These are phyloP conservation scores for Boletus holoroseus DNA, from an alignment of 1,284 basidiomycete species.

Conservation along the genomic window DNA sequence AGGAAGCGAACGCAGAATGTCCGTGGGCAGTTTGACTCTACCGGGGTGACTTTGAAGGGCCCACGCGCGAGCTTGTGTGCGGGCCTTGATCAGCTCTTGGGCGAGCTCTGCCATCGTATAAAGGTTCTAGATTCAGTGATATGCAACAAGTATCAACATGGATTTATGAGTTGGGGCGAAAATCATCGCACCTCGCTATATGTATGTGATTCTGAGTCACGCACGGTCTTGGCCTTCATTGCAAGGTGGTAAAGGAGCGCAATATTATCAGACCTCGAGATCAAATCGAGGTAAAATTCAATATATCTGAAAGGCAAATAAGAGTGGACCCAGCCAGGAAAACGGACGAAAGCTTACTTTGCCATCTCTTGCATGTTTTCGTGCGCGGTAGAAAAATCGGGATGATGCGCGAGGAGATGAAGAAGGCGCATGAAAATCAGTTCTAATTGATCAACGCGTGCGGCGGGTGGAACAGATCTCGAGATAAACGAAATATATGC, in stretches of 20 bases:
- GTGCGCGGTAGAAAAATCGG: constrained; percentile 69
- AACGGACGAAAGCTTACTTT: constrained; percentile 45
- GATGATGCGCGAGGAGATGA: constrained; percentile 88
- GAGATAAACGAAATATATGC: constrained; percentile 51
- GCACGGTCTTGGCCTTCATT: constrained; percentile 78
- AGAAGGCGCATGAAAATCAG: constrained; percentile 80
- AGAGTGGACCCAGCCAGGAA: background rate
- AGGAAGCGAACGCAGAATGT: constrained; percentile 71
- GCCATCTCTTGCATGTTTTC: constrained; percentile 68
- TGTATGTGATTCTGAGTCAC: constrained; percentile 63
- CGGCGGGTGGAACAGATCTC: constrained; percentile 47
- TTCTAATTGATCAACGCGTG: constrained; percentile 69
- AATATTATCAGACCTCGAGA: constrained; percentile 75
- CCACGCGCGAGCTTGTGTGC: constrained; percentile 69
- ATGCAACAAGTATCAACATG: background rate
- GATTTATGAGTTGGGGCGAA: background rate
- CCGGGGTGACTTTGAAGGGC: constrained; percentile 75
- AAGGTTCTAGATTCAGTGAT: constrained; percentile 73
- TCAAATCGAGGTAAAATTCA: constrained; percentile 78
- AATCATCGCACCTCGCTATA: constrained; percentile 56
- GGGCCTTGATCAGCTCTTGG: constrained; percentile 76
- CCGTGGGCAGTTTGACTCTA: constrained; percentile 72
- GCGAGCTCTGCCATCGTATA: constrained; percentile 88
- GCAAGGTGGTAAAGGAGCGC: constrained; percentile 82
- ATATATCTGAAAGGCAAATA: constrained; percentile 60